A percentile compares a stretch with the other conserved stretches of the same genome.
These are phyloP conservation scores for Nakazawaea anatomiae DNA, from an alignment of 805 yeast genomes.

Conservation along the genomic window DNA sequence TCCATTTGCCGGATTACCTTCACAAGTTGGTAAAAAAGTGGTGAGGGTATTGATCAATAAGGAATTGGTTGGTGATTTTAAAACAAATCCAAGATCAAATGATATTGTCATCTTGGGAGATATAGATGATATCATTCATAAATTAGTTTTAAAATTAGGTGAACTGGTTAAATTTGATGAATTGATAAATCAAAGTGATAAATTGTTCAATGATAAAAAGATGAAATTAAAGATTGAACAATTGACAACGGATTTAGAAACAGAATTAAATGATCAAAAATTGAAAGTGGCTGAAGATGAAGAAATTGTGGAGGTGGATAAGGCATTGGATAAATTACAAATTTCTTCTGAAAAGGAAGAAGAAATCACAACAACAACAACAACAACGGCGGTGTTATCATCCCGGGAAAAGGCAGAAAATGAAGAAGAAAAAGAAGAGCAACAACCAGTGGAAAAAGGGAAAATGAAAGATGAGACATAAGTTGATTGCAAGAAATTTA, in stretches of 20 bases:
- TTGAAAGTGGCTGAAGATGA: constrained; percentile 3
- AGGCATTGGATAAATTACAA: constrained; percentile 1
- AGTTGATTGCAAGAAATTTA: too few species aligned
- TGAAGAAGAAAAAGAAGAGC: too few species aligned
- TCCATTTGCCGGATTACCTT: constrained; percentile 85
- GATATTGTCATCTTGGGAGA: constrained; percentile 60
- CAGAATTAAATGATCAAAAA: not conserved
- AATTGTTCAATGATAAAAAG: constrained; percentile 10
- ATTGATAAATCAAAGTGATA: constrained; percentile 27
- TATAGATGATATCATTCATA: constrained; percentile 61
- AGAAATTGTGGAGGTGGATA: constrained; percentile 14
- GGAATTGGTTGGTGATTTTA: constrained; percentile 74
- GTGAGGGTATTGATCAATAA: constrained; percentile 66
- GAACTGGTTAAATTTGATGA: constrained; percentile 54
- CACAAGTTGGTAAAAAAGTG: constrained; percentile 44
- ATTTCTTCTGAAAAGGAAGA: not conserved
- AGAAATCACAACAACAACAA: not conserved
- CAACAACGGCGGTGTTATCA: not conserved
- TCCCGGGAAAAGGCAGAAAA: not conserved
- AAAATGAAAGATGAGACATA: too few species aligned
- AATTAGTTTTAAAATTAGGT: constrained; percentile 48
- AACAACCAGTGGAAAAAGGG: too few species aligned
- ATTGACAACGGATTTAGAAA: not conserved
- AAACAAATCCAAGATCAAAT: constrained; percentile 40
- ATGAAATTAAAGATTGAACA: constrained; percentile 2